Conservation (phyloP, 2,329 filamentous ascomycete genomes). For the Phyllosticta citrichinensis region DNA sequence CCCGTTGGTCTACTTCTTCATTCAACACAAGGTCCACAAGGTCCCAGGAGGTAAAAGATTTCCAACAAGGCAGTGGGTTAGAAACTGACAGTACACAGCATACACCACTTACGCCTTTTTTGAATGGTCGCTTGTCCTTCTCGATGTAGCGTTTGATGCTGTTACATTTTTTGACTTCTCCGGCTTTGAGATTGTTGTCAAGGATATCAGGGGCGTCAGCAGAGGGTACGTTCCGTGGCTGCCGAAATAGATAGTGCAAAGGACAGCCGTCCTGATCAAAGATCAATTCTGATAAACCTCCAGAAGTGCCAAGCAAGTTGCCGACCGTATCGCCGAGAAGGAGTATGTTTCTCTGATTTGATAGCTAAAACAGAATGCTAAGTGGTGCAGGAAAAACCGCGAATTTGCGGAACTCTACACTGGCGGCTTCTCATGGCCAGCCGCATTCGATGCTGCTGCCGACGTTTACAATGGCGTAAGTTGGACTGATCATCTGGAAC, state of each 20-base stretch:
- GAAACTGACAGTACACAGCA: slow-evolving; percentile 42
- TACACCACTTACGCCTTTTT: slow-evolving; percentile 98
- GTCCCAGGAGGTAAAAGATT: slow-evolving; percentile 86
- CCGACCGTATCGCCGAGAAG: slow-evolving; percentile 52
- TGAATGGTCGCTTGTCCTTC: slow-evolving; percentile 89
- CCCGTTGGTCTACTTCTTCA: slow-evolving; percentile 91
- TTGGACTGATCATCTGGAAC: background rate
- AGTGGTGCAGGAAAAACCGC: slow-evolving; percentile 58
- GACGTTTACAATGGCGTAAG: slow-evolving; percentile 86
- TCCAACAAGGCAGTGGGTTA: slow-evolving; percentile 35
- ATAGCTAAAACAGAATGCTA: background rate
- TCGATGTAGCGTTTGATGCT: slow-evolving; percentile 93
- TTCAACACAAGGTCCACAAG: slow-evolving; percentile 95
- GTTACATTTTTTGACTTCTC: slow-evolving; percentile 88
- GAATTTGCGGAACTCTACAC: slow-evolving; percentile 61
- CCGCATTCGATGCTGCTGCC: slow-evolving; percentile 69
- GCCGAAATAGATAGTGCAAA: slow-evolving; percentile 63
- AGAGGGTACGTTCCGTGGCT: slow-evolving; percentile 99
- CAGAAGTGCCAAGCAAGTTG: slow-evolving; percentile 39
- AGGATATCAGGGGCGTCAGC: slow-evolving; percentile 79
- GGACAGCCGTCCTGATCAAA: slow-evolving; percentile 14
- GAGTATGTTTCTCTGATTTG: slow-evolving; percentile 48
- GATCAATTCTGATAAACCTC: slow-evolving; percentile 29
- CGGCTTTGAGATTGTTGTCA: slow-evolving; percentile 76
- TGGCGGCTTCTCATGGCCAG: slow-evolving; percentile 60